phyloP scores from a whole-genome alignment of 306 rosid species.

The Dryas octopetala region DNA sequence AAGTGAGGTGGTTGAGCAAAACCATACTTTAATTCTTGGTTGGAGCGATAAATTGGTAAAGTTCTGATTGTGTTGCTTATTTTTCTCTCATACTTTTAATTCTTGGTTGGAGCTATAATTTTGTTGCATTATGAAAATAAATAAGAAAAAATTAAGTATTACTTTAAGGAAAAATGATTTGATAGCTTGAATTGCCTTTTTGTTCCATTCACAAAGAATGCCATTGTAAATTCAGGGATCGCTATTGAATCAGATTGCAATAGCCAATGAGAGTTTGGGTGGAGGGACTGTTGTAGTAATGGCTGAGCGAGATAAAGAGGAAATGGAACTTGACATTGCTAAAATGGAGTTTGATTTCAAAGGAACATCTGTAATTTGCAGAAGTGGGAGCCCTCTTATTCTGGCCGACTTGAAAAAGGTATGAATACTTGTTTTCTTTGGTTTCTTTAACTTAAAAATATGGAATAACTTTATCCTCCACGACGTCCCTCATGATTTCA shows the following conservation, averaged over 20 bases:
- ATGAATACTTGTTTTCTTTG: not conserved
- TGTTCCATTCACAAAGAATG: slow-evolving; percentile 15
- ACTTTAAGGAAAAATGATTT: slow-evolving; percentile 12
- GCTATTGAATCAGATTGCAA: slow-evolving; percentile 77
- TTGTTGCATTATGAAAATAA: not conserved
- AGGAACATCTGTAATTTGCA: slow-evolving; percentile 90
- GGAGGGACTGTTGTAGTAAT: slow-evolving; percentile 89
- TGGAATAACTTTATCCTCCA: too few species aligned
- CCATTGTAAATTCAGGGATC: slow-evolving; percentile 61
- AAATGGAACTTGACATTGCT: slow-evolving; percentile 92
- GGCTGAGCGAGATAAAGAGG: slow-evolving; percentile 95
- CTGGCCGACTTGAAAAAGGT: slow-evolving; percentile 93
- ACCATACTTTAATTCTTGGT: slow-evolving; percentile 89
- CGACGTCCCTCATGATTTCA: not conserved
- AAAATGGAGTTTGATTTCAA: slow-evolving; percentile 91
- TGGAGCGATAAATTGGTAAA: slow-evolving; percentile 93
- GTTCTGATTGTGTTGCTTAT: slow-evolving; percentile 6
- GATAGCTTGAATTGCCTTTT: slow-evolving; percentile 13
- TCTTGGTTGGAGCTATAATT: too few species aligned
- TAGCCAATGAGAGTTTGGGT: slow-evolving; percentile 87
- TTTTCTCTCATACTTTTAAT: not conserved
- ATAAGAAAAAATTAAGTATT: not conserved
- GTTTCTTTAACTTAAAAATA: not conserved
- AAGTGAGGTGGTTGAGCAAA: slow-evolving; percentile 86
- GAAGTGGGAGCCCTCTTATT: slow-evolving; percentile 92